Evolutionary conservation across 768 basidiomycete genomes (phyloP), one percentile per base, ranked within the genome.

Genomic region (Russula vinacea): DNA sequence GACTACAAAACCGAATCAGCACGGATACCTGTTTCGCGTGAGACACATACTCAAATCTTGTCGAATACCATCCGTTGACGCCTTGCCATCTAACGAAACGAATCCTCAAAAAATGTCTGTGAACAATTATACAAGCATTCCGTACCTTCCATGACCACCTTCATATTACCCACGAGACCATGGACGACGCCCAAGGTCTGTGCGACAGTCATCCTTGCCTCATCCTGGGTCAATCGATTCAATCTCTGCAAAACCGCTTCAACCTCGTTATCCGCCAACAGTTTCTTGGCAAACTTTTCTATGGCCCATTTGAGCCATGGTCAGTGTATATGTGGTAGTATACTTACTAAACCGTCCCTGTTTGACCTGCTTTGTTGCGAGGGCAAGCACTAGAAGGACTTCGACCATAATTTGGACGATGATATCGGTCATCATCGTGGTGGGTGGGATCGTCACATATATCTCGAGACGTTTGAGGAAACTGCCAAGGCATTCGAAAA

Each of bases 271-370:
- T 60, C 58, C 14, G 50, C 50, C 3, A 52, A 19, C 6, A 60
- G 17, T 8, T 45, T 57, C 26, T 45, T 57, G 3, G 56, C 19
- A 29, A 57, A 57, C 17, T 57, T 57, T n/a, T 40, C 50, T 56
- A 1, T 3, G 24, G 11, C 11, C 32, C 0, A 24, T 32, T 32
- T 44, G 5, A 51, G 56, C 14, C 29, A 29, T 1, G 17, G 0
- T 4, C n/a, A 19, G 19, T 50, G 4, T 22, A 47, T 16, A 11
- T 2, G 6, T 7, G 7, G 22, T 4, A 13, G 9, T 2, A 5
- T 2, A n/a, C 62, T 57, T 8, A 62, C 62, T 57, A 8, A 62
- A 17, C 10, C 55, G n/a, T 6, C 62, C 62, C 37, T 62, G 47
- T 11, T 51, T 39, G 1, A 62, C 35, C 19, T 57, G 56, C 29